These are phyloP conservation scores for Ganoderma resinaceum DNA, from an alignment of 1,284 basidiomycete genomes.

Conservation along the genomic window DNA sequence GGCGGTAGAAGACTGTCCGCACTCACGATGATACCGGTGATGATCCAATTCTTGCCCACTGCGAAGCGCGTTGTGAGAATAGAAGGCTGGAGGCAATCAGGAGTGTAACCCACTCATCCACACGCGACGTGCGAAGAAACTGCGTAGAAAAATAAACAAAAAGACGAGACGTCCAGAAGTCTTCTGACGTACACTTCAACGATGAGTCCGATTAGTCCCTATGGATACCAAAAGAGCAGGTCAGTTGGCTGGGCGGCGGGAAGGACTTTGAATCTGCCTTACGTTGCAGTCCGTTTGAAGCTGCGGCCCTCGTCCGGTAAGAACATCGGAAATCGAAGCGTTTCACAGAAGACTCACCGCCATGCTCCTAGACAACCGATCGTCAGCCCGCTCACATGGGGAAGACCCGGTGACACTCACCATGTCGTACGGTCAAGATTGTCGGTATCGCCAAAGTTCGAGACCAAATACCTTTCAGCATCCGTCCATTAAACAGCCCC, in stretches of 20 bases:
- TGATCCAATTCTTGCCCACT: slow-evolving; percentile 38
- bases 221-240: not conserved
- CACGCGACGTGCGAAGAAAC: slow-evolving; percentile 42
- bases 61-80: slow-evolving; percentile 16
- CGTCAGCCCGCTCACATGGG: not conserved
- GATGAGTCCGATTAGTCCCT: slow-evolving; percentile 39
- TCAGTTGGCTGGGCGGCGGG: not conserved
- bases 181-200: slow-evolving; percentile 35
- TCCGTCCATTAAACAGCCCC: not conserved
- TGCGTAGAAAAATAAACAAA: slow-evolving; percentile 16
- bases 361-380: slow-evolving; percentile 35
- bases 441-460: slow-evolving; percentile 35
- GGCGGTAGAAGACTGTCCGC: not conserved
- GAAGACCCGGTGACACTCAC: slow-evolving; percentile 23
- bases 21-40: slow-evolving; percentile 39
- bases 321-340: not conserved
- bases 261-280: slow-evolving; percentile 2
- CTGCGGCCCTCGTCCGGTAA: slow-evolving; percentile 18
- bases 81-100: slow-evolving; percentile 5
- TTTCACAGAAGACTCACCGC: slow-evolving; percentile 24
- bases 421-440: slow-evolving; percentile 37
- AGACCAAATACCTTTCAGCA: slow-evolving; percentile 37
- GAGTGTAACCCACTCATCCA: slow-evolving; percentile 36
- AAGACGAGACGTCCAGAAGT: not conserved
- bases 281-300: slow-evolving; percentile 42